phyloP scores from a whole-genome alignment of 768 basidiomycete species.

The Russula olivacea region DNA sequence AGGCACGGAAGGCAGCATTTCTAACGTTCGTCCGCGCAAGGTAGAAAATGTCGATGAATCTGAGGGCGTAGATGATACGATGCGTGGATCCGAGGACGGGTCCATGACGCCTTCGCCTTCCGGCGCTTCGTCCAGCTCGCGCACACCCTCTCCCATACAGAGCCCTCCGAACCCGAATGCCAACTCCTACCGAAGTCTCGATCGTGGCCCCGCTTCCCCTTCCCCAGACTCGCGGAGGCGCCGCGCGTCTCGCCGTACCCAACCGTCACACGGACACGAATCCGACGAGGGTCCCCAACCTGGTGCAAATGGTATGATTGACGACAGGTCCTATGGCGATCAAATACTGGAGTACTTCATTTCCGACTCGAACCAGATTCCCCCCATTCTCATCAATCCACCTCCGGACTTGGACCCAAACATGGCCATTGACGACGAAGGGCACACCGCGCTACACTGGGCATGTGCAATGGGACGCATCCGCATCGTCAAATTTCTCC shows the following conservation, averaged over 20 bases:
- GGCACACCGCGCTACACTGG: constrained; percentile 96
- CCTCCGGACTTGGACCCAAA: constrained; percentile 92
- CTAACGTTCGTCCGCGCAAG: constrained; percentile 49
- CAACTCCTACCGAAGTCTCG: constrained; percentile 36
- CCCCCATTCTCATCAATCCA: constrained; percentile 78
- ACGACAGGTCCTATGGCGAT: constrained; percentile 79
- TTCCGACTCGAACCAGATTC: constrained; percentile 90
- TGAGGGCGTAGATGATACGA: constrained; percentile 52
- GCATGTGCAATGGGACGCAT: constrained; percentile 98
- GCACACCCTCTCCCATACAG: constrained; percentile 84
- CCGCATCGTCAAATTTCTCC: constrained; percentile 87
- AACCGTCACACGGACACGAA: constrained; percentile 37
- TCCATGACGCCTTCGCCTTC: constrained; percentile 89
- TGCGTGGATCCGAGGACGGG: constrained; percentile 76
- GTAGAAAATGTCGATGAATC: constrained; percentile 46
- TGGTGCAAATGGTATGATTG: constrained; percentile 41
- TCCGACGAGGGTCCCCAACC: constrained; percentile 41
- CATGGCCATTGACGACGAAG: constrained; percentile 96
- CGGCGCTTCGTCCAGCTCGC: constrained; percentile 79
- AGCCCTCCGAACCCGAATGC: constrained; percentile 47
- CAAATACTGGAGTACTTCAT: constrained; percentile 98
- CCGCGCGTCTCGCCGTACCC: constrained; percentile 39
- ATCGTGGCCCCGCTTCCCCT: constrained; percentile 35
- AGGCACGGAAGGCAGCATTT: constrained; percentile 24
- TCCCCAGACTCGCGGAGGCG: constrained; percentile 40